These are phyloP conservation scores for Podila epicladia DNA, from an alignment of 192 early-diverging fungal genomes.

Conservation along the genomic window DNA sequence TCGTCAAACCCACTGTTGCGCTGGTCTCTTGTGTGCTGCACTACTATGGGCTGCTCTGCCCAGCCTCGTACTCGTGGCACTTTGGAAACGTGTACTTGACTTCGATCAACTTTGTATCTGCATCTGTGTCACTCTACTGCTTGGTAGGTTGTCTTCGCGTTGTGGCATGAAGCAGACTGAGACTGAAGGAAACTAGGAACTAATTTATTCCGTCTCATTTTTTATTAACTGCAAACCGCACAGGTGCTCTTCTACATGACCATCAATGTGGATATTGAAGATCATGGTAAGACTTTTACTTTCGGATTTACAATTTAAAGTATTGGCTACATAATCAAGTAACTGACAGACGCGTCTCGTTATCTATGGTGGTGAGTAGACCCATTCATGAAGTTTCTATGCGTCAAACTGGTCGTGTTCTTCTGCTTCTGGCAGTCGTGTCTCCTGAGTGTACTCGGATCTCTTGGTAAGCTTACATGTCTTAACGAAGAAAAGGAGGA, in stretches of 20 bases:
- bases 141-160: constrained; percentile 60
- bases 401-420: constrained; percentile 51
- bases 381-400: constrained; percentile 51
- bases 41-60: constrained; percentile 68
- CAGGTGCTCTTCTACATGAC: constrained; percentile 48
- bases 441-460: constrained; percentile 27
- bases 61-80: constrained; percentile 65
- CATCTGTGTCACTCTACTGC: constrained; percentile 71
- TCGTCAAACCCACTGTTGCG: constrained; percentile 67
- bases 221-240: too few species aligned
- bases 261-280: constrained; percentile 38
- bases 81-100: constrained; percentile 76
- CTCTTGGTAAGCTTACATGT: constrained; percentile 21
- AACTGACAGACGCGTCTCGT: too few species aligned
- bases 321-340: too few species aligned
- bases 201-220: too few species aligned
- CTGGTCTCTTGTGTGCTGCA: constrained; percentile 69
- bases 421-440: constrained; percentile 44
- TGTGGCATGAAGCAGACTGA: too few species aligned
- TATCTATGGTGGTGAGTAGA: not conserved
- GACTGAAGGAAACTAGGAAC: not conserved
- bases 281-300: constrained; percentile 23
- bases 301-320: not conserved
- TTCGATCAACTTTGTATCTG: constrained; percentile 70
- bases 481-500: not conserved